Base-by-base conservation (phyloP, 2,329 filamentous ascomycete genomes). In the Alternaria triticina region DNA sequence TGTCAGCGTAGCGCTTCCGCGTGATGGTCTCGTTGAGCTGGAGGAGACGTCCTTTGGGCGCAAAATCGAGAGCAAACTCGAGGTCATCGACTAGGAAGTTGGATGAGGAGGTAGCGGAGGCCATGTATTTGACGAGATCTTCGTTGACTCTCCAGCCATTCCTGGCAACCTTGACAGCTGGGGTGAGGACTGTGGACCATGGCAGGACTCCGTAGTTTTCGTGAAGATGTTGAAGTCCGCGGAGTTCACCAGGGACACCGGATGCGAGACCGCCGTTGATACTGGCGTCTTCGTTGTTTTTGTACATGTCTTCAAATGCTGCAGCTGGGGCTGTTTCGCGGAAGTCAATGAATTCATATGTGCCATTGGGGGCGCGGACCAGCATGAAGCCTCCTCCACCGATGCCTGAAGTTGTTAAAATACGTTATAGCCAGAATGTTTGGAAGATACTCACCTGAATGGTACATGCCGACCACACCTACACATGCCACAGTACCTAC, bases 361-460 rank as follows among this genome's bases (percentile, higher is more conserved):
- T 83, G n/a, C 93, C 93, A 62, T 92, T 84, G 15, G 87, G 82
- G 33, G 88, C 85, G 51, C 92, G 89, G 6, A 97, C 87, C 6
- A 97, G 84, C 86, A 94, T 91, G 81, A 98, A 98, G 3, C 95
- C 95, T 44, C 95, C 95, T 7, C 95, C 95, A 20, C 92, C 94
- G 62, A 97, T 91, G 15, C 95, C 94, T 78, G 40, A 23, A 13
- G n/a, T n/a, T 57, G 23, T 72, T 28, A 70, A 54, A 25, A 49
- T 23, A 22, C 25, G 5, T 6, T 13, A 17, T 13, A 4, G 20
- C 28, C 15, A 7, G 3, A 9, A 10, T 2, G 7, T 15, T 25
- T 22, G 15, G 3, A 44, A 36, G 49, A 40, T n/a, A 64, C 70
- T 59, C 70, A 79, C 77, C 78, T 54, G 77, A 78, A 59, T 82